Base-by-base conservation (phyloP, 768 basidiomycete genomes). In the Lactarius sp. region DNA sequence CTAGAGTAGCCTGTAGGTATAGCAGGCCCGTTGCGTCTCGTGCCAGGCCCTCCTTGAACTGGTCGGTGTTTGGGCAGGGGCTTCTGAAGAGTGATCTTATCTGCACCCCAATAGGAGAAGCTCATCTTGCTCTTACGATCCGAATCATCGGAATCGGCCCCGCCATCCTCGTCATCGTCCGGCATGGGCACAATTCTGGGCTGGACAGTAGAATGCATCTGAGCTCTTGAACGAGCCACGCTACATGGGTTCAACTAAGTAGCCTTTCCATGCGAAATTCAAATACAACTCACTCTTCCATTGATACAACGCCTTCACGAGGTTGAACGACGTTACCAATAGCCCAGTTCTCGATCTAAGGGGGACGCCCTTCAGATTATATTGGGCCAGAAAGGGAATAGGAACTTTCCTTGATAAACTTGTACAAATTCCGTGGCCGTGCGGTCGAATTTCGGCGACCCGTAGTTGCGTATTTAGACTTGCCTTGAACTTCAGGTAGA, bases 111-210 rank as follows among this genome's bases (percentile, higher is more conserved):
- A 71, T 93, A 94, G 6, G 90, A 92, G 76, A 93, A 93, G 77
- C 89, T 90, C 92, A 93, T 92, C 74, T 92, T 93, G 79, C 87
- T 90, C 78, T 92, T 90, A 77, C 86, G 84, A 73, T 92, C 91
- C 12, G 90, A 92, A 69, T 92, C 89, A 68, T 90, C 88, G 4
- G 91, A 92, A 34, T 91, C 89, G 18, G 70, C 83, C 18, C 78
- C 85, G 27, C 77, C 78, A 20, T 77, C 75, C 34, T 83, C 79
- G 61, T 86, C 81, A 53, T 87, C 86, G 60, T 85, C 83, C 33
- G 87, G 86, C 69, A 87, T 77, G 42, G 88, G 86, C 36, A 89
- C 79, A 60, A 88, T 82, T 71, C 79, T 78, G 20, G 91, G 86
- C 69, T 86, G 83, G 6, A 80, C 79, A 62, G 83, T 73, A 41